Conservation (phyloP, 441 rosid genomes). For the Cnidoscolus chayamansa region DNA sequence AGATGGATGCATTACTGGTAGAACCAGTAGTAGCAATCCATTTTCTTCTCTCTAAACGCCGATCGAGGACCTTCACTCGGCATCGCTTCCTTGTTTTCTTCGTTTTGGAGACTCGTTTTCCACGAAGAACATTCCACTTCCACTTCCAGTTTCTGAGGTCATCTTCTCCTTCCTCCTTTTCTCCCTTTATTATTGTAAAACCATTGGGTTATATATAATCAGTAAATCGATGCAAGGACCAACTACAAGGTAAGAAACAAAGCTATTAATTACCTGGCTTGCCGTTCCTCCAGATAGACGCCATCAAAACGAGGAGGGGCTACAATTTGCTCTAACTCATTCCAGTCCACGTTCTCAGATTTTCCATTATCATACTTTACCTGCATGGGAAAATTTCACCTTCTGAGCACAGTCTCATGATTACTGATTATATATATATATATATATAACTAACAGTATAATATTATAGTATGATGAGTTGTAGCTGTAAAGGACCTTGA, state of each 20-base stretch:
- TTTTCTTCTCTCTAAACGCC: slow-evolving; percentile 17
- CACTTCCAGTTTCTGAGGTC: too few species aligned
- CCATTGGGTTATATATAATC: too few species aligned
- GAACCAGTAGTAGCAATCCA: slow-evolving; percentile 22
- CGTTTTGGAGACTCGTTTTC: neutral
- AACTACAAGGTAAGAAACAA: too few species aligned
- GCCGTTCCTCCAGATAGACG: neutral
- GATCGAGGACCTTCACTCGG: neutral
- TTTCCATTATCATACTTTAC: neutral
- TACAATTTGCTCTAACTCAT: neutral
- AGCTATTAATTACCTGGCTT: neutral
- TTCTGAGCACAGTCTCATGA: too few species aligned
- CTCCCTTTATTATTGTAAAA: neutral
- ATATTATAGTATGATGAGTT: too few species aligned
- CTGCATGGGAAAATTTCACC: neutral
- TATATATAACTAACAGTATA: too few species aligned
- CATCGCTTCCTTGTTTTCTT: neutral
- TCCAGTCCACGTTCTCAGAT: neutral
- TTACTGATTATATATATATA: too few species aligned
- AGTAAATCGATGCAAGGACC: too few species aligned
- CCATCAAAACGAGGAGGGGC: neutral
- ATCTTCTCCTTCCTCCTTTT: neutral
- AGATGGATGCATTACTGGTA: neutral
- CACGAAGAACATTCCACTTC: too few species aligned
- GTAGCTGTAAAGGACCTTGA: slow-evolving; percentile 13